These are phyloP conservation scores for Moesziomyces parantarcticus DNA, from an alignment of 1,284 basidiomycete species.

Conservation along the genomic window DNA sequence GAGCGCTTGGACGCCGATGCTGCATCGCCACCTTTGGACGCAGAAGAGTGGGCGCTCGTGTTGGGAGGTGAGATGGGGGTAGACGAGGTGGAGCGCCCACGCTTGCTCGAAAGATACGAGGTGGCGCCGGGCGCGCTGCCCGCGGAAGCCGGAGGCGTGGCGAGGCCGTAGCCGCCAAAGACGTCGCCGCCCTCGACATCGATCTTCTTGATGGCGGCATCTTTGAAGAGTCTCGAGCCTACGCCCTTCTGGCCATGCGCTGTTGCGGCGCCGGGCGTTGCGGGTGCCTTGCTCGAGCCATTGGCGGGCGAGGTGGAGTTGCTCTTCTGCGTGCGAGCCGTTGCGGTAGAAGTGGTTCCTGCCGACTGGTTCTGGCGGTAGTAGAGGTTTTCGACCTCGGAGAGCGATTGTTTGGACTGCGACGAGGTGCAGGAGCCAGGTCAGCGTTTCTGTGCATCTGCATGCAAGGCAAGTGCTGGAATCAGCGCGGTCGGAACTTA, in stretches of 20 bases:
- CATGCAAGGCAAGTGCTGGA: neutral
- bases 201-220: slow-evolving; percentile 41
- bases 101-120: slow-evolving; percentile 33
- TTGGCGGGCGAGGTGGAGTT: slow-evolving; percentile 35
- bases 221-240: slow-evolving; percentile 45
- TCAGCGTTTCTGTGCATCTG: slow-evolving; percentile 8
- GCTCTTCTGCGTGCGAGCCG: slow-evolving; percentile 15
- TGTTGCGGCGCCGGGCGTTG: slow-evolving; percentile 23
- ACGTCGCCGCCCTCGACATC: slow-evolving; percentile 49
- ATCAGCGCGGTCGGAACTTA: slow-evolving; percentile 18
- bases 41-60: slow-evolving; percentile 22
- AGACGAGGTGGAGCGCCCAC: slow-evolving; percentile 28
- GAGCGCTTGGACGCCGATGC: slow-evolving; percentile 16
- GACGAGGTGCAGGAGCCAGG: neutral
- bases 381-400: slow-evolving; percentile 66
- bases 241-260: slow-evolving; percentile 8
- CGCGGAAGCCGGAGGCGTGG: slow-evolving; percentile 45
- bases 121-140: slow-evolving; percentile 39
- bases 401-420: slow-evolving; percentile 60
- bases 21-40: slow-evolving; percentile 9
- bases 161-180: slow-evolving; percentile 48
- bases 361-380: slow-evolving; percentile 51
- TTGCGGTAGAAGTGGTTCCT: slow-evolving; percentile 3
- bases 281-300: slow-evolving; percentile 19
- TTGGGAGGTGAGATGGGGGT: slow-evolving; percentile 46